Conservation (phyloP, 2,329 filamentous ascomycete species). For the Pseudocercospora cruenta region DNA sequence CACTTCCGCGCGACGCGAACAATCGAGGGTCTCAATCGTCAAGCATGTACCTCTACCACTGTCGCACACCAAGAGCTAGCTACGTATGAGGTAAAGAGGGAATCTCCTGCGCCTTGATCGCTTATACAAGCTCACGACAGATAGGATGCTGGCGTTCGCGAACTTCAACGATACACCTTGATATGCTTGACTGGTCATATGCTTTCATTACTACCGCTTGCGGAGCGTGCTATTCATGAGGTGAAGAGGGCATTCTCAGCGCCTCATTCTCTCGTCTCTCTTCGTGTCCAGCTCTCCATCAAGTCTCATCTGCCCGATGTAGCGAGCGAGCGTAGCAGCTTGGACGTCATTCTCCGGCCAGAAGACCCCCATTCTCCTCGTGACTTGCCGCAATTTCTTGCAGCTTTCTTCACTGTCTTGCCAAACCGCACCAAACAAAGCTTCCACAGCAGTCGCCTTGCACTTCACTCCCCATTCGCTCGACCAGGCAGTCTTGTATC, state of each 20-base stretch:
- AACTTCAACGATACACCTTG: too few relatives aligned
- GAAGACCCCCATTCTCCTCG: conserved; percentile 10
- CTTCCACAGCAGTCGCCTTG: conserved; percentile 5
- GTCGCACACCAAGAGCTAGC: too few relatives aligned
- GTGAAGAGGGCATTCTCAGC: background rate
- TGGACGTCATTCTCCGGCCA: conserved; percentile 2
- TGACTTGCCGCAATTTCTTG: background rate
- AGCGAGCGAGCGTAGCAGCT: background rate
- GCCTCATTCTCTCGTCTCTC: background rate
- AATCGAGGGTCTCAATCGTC: too few relatives aligned
- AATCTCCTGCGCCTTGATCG: too few relatives aligned
- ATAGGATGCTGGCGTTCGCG: too few relatives aligned
- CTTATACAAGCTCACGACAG: too few relatives aligned
- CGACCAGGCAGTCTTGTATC: background rate
- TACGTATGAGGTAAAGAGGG: too few relatives aligned
- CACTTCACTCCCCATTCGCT: background rate
- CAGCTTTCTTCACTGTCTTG: background rate
- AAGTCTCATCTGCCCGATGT: background rate
- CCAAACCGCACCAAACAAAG: conserved; percentile 2
- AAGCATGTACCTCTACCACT: too few relatives aligned
- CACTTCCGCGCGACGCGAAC: too few relatives aligned
- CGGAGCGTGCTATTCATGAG: background rate
- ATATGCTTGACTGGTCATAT: too few relatives aligned
- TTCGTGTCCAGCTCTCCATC: background rate
- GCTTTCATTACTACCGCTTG: too few relatives aligned